Evolutionary conservation across 331 rosid species (phyloP).

Genomic region (Ulmus americana): DNA sequence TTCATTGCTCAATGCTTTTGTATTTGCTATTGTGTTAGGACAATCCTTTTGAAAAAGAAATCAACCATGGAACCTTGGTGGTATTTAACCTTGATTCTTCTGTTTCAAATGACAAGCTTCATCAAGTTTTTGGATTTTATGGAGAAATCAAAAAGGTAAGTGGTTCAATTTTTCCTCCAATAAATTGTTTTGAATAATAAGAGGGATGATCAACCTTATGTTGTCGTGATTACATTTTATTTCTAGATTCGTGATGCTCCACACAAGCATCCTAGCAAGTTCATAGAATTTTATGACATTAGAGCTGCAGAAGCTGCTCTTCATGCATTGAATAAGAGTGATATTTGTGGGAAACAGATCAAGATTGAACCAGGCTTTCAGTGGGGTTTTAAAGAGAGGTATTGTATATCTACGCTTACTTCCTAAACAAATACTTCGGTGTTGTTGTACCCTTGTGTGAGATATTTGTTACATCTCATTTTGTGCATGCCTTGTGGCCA

Average conservation of each 20-base stretch:
- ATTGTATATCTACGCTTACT: slow-evolving; percentile 14
- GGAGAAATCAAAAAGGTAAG: slow-evolving; percentile 77
- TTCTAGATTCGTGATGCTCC: slow-evolving; percentile 64
- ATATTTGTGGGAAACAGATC: slow-evolving; percentile 71
- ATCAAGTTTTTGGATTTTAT: slow-evolving; percentile 53
- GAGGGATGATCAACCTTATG: slow-evolving; percentile 5
- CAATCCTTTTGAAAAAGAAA: slow-evolving; percentile 68
- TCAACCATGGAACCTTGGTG: slow-evolving; percentile 59
- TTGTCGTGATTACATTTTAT: slow-evolving; percentile 16
- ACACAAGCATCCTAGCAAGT: slow-evolving; percentile 38
- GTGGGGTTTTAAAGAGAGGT: slow-evolving; percentile 43
- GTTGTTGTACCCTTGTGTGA: background rate
- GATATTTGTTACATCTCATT: background rate
- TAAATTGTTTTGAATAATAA: slow-evolving; percentile 20
- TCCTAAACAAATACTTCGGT: background rate
- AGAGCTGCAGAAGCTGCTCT: slow-evolving; percentile 75
- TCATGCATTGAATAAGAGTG: slow-evolving; percentile 45
- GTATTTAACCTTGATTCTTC: slow-evolving; percentile 66
- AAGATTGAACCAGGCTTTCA: slow-evolving; percentile 64
- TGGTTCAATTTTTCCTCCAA: slow-evolving; percentile 12
- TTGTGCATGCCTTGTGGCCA: background rate
- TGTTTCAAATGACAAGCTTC: slow-evolving; percentile 57
- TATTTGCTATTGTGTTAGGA: slow-evolving; percentile 44
- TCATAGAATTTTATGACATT: slow-evolving; percentile 64
- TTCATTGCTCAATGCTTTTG: slow-evolving; percentile 20